phyloP scores from a whole-genome alignment of 306 rosid genomes.

The Trifolium repens region DNA sequence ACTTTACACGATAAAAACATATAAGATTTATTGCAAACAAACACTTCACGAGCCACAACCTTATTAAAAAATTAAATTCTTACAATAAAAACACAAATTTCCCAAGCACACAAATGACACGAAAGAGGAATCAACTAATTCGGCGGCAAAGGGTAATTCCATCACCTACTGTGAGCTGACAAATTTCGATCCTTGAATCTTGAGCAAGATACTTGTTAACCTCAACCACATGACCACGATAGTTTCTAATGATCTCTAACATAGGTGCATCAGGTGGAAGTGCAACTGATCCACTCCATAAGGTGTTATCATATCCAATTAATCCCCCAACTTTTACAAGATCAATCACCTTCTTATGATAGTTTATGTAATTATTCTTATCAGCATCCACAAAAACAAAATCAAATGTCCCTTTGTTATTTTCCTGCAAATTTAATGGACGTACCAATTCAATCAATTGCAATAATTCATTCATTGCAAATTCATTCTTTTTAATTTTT shows the following conservation, averaged over 20 bases:
- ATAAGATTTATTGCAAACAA: too few species aligned
- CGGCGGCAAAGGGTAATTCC: constrained; percentile 89
- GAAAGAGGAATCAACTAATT: constrained; percentile 39
- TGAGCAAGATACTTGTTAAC: constrained; percentile 75
- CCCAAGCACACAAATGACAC: background rate
- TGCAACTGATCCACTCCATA: constrained; percentile 85
- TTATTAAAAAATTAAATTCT: background rate
- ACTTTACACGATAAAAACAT: too few species aligned
- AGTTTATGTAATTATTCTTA: constrained; percentile 84
- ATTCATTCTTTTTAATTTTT: background rate
- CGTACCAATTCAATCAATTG: background rate
- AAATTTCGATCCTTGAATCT: constrained; percentile 83
- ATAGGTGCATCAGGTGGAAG: constrained; percentile 75
- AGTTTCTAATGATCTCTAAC: constrained; percentile 52
- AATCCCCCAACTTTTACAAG: constrained; percentile 81
- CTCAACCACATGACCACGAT: constrained; percentile 61
- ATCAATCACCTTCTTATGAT: constrained; percentile 77
- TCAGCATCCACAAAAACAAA: constrained; percentile 89
- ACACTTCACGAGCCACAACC: background rate
- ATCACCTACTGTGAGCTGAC: constrained; percentile 80
- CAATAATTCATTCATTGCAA: too few species aligned
- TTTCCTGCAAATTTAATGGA: constrained; percentile 51
- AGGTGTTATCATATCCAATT: constrained; percentile 87
- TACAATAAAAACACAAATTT: constrained; percentile 3
- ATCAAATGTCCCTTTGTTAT: constrained; percentile 62